Percentiles rank a stretch among this genome's conserved stretches.
Evolutionary conservation across 2,329 filamentous ascomycete genomes (phyloP).

Genomic region (Botrytis fabae): DNA sequence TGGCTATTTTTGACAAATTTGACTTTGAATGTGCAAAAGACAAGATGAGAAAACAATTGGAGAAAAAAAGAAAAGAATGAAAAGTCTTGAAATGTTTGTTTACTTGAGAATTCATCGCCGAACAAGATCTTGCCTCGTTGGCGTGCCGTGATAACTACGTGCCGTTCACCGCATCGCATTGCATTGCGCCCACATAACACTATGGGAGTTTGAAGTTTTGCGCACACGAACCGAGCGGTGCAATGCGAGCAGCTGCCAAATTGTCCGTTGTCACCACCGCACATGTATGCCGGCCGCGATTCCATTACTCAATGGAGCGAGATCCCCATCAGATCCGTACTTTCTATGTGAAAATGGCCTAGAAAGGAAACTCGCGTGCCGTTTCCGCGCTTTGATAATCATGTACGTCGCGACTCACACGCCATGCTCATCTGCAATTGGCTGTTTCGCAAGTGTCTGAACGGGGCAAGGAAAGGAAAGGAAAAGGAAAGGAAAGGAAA

Average conservation of each 20-base stretch:
- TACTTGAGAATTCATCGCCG: background rate
- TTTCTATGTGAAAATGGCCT: background rate
- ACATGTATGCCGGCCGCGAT: background rate
- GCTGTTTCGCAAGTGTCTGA: background rate
- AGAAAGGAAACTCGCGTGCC: constrained; percentile 1
- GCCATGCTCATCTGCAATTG: background rate
- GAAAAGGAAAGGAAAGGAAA: background rate
- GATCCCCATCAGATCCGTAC: background rate
- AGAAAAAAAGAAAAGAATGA: background rate
- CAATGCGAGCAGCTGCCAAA: background rate
- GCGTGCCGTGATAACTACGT: background rate
- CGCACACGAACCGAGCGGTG: background rate
- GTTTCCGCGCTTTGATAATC: constrained; percentile 10
- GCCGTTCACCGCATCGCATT: background rate
- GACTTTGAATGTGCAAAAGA: background rate
- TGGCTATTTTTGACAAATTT: background rate
- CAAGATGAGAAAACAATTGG: background rate
- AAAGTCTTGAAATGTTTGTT: background rate
- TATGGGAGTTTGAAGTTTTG: background rate
- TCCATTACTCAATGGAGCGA: background rate
- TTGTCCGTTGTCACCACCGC: background rate
- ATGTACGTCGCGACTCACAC: constrained; percentile 5
- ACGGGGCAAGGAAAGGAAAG: background rate
- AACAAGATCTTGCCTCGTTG: background rate
- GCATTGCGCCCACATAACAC: background rate